Conservation (phyloP, 2,329 filamentous ascomycete species). For the Magnaporthiopsis rhizophila region DNA sequence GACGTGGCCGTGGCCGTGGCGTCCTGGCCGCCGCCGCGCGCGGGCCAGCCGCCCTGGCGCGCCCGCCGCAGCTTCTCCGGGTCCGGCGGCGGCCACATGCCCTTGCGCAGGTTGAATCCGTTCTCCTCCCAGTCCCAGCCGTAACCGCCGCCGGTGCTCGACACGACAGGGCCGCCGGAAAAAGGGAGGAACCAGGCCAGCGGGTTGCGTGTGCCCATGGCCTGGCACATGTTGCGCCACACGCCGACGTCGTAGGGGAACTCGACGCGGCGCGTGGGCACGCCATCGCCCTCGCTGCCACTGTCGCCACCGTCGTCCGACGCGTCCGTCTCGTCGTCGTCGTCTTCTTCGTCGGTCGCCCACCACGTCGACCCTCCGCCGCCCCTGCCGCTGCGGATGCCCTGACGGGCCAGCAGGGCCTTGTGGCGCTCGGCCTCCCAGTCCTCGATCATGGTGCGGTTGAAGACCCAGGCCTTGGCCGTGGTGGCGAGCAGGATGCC, state of each 20-base stretch:
- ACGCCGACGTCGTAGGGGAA: constrained; percentile 78
- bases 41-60: constrained; percentile 30
- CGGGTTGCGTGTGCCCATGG: constrained; percentile 62
- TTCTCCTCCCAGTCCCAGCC: constrained; percentile 66
- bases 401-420: constrained; percentile 40
- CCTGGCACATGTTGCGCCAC: constrained; percentile 64
- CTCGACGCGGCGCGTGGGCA: constrained; percentile 45
- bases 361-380: constrained; percentile 34
- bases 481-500: constrained; percentile 58
- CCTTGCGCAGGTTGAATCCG: constrained; percentile 59
- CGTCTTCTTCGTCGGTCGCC: constrained; percentile 21
- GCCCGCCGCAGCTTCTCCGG: constrained; percentile 49
- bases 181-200: constrained; percentile 65
- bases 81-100: constrained; percentile 56
- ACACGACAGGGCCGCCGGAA: constrained; percentile 39
- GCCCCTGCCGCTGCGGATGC: constrained; percentile 28
- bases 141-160: constrained; percentile 25
- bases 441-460: constrained; percentile 73
- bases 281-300: constrained; percentile 27
- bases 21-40: constrained; percentile 17
- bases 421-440: constrained; percentile 66
- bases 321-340: constrained; percentile 1
- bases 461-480: constrained; percentile 52
- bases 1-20: constrained; percentile 9
- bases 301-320: constrained; percentile 18